Conservation (phyloP, 257 asterid species). For the Scutellaria minor region DNA sequence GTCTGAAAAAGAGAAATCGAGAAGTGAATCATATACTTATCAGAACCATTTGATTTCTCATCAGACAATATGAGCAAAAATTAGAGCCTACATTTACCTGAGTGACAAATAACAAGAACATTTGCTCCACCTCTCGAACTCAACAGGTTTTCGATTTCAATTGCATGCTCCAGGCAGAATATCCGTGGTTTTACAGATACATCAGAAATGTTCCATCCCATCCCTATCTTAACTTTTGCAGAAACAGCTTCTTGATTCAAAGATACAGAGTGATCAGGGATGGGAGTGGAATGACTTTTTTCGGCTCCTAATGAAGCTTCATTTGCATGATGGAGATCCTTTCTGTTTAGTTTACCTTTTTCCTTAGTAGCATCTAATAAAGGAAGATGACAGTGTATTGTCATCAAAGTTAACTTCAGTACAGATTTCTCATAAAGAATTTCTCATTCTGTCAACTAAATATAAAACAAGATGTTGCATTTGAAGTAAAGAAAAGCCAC, state of each 20-base stretch:
- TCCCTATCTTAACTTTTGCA: slow-evolving; percentile 38
- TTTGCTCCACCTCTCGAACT: slow-evolving; percentile 80
- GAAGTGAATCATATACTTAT: slow-evolving; percentile 28
- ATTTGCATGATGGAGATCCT: slow-evolving; percentile 33
- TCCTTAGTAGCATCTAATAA: slow-evolving; percentile 43
- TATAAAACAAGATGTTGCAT: too few species aligned
- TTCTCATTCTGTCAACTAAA: too few species aligned
- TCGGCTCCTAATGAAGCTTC: slow-evolving; percentile 38
- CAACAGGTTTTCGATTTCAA: slow-evolving; percentile 77
- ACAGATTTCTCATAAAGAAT: too few species aligned
- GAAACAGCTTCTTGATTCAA: slow-evolving; percentile 39
- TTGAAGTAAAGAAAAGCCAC: too few species aligned
- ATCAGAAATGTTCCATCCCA: slow-evolving; percentile 55
- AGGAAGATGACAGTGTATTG: slow-evolving; percentile 30
- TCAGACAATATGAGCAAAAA: slow-evolving; percentile 21
- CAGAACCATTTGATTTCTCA: background rate
- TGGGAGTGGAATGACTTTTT: slow-evolving; percentile 38
- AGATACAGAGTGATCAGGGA: slow-evolving; percentile 31
- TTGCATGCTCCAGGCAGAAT: slow-evolving; percentile 95
- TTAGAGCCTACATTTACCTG: slow-evolving; percentile 57
- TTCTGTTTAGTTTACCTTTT: slow-evolving; percentile 34
- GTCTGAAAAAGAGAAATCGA: slow-evolving; percentile 47
- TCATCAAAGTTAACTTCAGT: too few species aligned
- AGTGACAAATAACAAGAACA: slow-evolving; percentile 92
- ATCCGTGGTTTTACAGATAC: slow-evolving; percentile 61